phyloP scores from a whole-genome alignment of 257 asterid species.

The Rauvolfia tetraphylla region DNA sequence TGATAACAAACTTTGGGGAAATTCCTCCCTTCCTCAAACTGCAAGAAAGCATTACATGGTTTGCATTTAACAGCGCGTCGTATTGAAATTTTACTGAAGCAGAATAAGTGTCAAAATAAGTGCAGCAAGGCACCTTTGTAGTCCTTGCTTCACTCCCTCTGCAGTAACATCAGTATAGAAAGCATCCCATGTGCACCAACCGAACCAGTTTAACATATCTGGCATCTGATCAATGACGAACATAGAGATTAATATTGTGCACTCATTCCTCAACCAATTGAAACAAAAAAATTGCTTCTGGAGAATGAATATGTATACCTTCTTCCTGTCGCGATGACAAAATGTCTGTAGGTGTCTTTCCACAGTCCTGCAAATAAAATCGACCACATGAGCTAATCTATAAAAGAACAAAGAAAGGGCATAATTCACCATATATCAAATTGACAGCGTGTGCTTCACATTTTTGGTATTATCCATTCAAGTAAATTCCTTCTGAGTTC shows the following conservation, averaged over 20 bases:
- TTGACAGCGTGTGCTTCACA: no score
- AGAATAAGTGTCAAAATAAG: background rate
- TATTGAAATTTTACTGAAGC: background rate
- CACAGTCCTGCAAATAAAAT: constrained; percentile 50
- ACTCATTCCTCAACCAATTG: background rate
- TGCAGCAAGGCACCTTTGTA: constrained; percentile 48
- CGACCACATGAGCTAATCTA: background rate
- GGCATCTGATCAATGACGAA: constrained; percentile 58
- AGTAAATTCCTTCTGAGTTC: background rate
- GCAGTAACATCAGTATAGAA: constrained; percentile 86
- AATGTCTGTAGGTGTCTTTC: constrained; percentile 82
- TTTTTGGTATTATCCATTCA: no score
- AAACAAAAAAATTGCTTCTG: background rate
- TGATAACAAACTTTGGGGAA: constrained; percentile 72
- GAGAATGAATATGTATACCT: constrained; percentile 39
- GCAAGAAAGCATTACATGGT: constrained; percentile 5
- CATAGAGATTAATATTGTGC: background rate
- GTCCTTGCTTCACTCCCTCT: constrained; percentile 76
- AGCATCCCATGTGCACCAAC: constrained; percentile 99
- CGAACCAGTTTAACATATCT: constrained; percentile 93
- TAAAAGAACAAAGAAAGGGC: background rate
- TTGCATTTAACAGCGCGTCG: background rate
- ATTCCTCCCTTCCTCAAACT: constrained; percentile 82
- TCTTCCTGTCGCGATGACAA: constrained; percentile 80
- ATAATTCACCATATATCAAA: background rate